Conservation (phyloP, 2,329 filamentous ascomycete species). For the Nemania abortiva region DNA sequence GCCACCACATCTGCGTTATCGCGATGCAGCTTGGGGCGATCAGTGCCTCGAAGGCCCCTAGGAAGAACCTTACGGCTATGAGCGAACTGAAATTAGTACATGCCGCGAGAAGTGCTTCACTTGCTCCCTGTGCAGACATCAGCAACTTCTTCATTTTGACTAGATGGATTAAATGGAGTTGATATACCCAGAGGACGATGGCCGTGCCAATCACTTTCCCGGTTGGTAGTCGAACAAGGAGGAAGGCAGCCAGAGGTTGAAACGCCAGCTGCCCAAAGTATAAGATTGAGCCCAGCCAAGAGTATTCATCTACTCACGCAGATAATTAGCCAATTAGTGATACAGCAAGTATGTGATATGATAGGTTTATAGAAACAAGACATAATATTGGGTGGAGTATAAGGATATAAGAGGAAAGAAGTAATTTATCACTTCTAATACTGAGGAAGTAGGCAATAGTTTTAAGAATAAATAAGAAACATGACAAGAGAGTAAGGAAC, state of each 20-base stretch:
- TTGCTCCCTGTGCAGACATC: conserved; percentile 52
- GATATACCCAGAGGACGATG: conserved; percentile 62
- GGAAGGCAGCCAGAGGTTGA: conserved; percentile 65
- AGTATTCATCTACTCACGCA: conserved; percentile 57
- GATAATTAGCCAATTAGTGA: background rate
- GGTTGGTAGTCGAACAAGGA: conserved; percentile 65
- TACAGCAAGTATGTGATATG: background rate
- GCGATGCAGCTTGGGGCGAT: conserved; percentile 65
- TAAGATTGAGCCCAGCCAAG: conserved; percentile 71
- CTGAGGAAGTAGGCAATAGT: too few relatives aligned
- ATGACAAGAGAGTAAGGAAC: background rate
- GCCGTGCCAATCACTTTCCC: conserved; percentile 66
- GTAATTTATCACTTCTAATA: too few relatives aligned
- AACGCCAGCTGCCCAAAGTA: conserved; percentile 71
- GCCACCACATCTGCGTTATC: conserved; percentile 68
- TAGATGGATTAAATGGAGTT: too few relatives aligned
- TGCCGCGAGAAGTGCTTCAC: conserved; percentile 63
- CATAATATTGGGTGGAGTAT: too few relatives aligned
- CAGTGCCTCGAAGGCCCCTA: conserved; percentile 62
- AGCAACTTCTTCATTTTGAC: conserved; percentile 4
- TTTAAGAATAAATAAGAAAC: background rate
- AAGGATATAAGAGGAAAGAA: too few relatives aligned
- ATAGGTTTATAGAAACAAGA: background rate
- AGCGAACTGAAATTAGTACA: conserved; percentile 62
- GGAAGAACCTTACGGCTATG: conserved; percentile 58